Percentiles rank a stretch among this genome's conserved stretches.
These are phyloP conservation scores for Osmanthus fragrans DNA, from an alignment of 257 asterid genomes.

Conservation along the genomic window DNA sequence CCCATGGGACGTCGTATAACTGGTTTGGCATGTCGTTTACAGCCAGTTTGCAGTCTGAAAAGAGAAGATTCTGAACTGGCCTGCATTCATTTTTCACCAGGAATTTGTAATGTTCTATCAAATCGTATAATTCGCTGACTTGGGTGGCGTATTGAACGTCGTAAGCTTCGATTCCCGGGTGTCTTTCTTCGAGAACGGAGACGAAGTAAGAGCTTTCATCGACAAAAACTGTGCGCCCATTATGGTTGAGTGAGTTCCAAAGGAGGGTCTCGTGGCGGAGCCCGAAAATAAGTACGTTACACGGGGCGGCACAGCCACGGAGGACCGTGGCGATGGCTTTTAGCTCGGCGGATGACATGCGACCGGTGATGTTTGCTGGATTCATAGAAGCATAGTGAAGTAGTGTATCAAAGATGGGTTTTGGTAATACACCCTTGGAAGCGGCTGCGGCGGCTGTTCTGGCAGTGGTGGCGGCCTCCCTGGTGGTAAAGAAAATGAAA, in stretches of 20 bases:
- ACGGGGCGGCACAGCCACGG: slow-evolving; percentile 62
- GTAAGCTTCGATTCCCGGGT: slow-evolving; percentile 74
- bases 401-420: slow-evolving; percentile 55
- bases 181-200: slow-evolving; percentile 48
- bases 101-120: slow-evolving; percentile 45
- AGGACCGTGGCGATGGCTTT: slow-evolving; percentile 51
- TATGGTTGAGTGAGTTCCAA: slow-evolving; percentile 70
- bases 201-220: slow-evolving; percentile 60
- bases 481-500: slow-evolving; percentile 58
- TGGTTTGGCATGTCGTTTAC: slow-evolving; percentile 81
- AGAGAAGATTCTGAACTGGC: slow-evolving; percentile 77
- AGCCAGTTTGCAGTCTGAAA: slow-evolving; percentile 77
- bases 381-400: slow-evolving; percentile 69
- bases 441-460: neutral
- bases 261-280: slow-evolving; percentile 73
- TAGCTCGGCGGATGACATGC: slow-evolving; percentile 61
- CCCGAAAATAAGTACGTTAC: slow-evolving; percentile 82
- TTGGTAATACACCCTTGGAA: slow-evolving; percentile 37
- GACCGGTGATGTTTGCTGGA: slow-evolving; percentile 30
- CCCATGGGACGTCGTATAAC: slow-evolving; percentile 95
- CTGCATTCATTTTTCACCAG: slow-evolving; percentile 51
- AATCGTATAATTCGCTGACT: slow-evolving; percentile 58
- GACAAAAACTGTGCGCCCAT: slow-evolving; percentile 83
- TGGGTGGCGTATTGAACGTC: slow-evolving; percentile 68
- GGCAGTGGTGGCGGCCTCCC: slow-evolving; percentile 26